A percentile compares a stretch with the other conserved stretches of the same genome.
These are phyloP conservation scores for Colletotrichum tamarilloi DNA, from an alignment of 2,329 filamentous ascomycete species.

Conservation along the genomic window DNA sequence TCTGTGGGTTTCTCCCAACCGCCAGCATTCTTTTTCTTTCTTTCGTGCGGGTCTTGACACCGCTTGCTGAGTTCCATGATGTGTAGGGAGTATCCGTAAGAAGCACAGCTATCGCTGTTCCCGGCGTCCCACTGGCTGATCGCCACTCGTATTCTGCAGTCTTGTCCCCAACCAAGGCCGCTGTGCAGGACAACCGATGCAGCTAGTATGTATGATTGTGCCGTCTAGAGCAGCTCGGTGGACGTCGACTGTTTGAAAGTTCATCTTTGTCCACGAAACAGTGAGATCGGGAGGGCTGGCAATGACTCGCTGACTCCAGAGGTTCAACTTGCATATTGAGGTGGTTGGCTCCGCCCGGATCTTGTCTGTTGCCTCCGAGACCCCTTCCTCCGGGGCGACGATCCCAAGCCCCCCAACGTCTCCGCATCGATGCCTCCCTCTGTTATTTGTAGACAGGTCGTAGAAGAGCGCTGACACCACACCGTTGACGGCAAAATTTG, in stretches of 20 bases:
- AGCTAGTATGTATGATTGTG: conserved; percentile 15
- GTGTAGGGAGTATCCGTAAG: not conserved
- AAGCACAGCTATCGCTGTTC: conserved; percentile 1
- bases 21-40: not conserved
- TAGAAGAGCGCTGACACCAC: not conserved
- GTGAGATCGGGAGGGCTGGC: not conserved
- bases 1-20: not conserved
- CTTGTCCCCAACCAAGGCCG: not conserved
- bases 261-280: not conserved
- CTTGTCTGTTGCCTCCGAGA: conserved; percentile 11
- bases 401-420: conserved; percentile 9
- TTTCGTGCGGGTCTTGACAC: conserved; percentile 2
- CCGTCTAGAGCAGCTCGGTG: conserved; percentile 12
- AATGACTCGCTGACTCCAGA: not conserved
- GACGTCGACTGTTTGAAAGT: conserved; percentile 18
- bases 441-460: not conserved
- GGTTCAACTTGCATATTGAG: not conserved
- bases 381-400: not conserved
- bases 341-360: conserved; percentile 24
- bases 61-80: not conserved
- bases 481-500: not conserved
- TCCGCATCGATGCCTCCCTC: not conserved
- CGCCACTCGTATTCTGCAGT: conserved; percentile 36
- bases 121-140: conserved; percentile 25
- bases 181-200: conserved; percentile 21